Evolutionary conservation across 495 filamentous ascomycete species (phyloP).

Genomic region (Penicillium goetzii): DNA sequence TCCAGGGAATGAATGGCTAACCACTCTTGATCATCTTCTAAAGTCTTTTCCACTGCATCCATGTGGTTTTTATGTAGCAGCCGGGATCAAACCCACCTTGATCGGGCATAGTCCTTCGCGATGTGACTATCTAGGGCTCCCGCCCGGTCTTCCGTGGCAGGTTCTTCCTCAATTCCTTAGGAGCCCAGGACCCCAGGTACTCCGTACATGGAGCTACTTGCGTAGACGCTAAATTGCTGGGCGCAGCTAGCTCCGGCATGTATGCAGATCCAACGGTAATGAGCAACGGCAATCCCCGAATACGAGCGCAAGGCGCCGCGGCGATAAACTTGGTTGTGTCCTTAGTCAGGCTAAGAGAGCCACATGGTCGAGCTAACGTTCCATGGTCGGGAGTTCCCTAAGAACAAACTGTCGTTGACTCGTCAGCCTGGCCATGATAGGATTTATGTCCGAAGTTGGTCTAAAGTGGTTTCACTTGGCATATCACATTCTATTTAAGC

Average conservation of each 20-base stretch:
- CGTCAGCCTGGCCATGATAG: not conserved
- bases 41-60: not conserved
- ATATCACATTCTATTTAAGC: not conserved
- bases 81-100: not conserved
- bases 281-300: conserved; percentile 6
- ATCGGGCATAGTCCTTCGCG: not conserved
- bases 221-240: not conserved
- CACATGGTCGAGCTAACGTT: conserved; percentile 4
- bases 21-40: conserved; percentile 1
- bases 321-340: not conserved
- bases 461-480: not conserved
- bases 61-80: not conserved
- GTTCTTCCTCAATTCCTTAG: not conserved
- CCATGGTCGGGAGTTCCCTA: not conserved
- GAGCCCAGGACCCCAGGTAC: not conserved
- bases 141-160: not conserved
- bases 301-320: not conserved
- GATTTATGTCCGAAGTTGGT: not conserved
- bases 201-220: not conserved
- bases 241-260: conserved; percentile 1
- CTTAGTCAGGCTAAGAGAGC: not conserved
- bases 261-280: conserved; percentile 1
- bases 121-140: not conserved
- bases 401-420: not conserved
- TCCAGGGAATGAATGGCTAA: conserved; percentile 19